Conservation (phyloP, 2,329 filamentous ascomycete genomes). For the Pyrenophora graminea region DNA sequence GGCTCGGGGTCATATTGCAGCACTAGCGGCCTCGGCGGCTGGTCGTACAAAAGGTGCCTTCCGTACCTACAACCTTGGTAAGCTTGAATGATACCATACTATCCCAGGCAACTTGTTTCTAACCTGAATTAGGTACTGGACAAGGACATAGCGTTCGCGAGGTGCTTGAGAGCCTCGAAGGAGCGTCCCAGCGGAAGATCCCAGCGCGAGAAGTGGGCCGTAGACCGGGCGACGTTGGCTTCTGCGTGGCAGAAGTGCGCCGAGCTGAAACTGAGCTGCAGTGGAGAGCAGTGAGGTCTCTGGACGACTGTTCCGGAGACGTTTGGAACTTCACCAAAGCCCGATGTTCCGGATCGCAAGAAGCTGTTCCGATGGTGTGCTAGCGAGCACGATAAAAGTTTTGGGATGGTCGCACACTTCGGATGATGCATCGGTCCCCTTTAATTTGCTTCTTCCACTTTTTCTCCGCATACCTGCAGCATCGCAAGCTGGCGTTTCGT, state of each 20-base stretch:
- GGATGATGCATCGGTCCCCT: neutral
- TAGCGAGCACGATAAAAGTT: conserved; percentile 9
- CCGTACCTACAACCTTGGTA: conserved; percentile 49
- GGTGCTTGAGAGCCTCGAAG: conserved; percentile 47
- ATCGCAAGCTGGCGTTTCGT: too few relatives aligned
- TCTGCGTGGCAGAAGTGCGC: conserved; percentile 47
- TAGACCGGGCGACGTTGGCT: conserved; percentile 49
- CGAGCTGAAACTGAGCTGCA: conserved; percentile 46
- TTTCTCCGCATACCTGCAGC: too few relatives aligned
- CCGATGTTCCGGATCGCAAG: conserved; percentile 21
- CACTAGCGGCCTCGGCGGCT: conserved; percentile 50
- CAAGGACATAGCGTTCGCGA: conserved; percentile 50
- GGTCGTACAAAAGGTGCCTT: conserved; percentile 42
- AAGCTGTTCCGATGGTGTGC: conserved; percentile 12
- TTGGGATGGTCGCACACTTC: neutral
- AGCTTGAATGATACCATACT: neutral
- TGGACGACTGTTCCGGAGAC: conserved; percentile 45
- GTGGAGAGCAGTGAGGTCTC: conserved; percentile 45
- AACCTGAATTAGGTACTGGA: conserved; percentile 43
- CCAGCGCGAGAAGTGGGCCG: conserved; percentile 45
- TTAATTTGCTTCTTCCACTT: neutral
- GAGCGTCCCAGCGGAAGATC: conserved; percentile 42
- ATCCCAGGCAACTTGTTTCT: conserved; percentile 2
- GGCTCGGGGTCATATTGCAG: conserved; percentile 66
- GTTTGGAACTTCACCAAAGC: conserved; percentile 47